A percentile compares a stretch with the other conserved stretches of the same genome.
These are phyloP conservation scores for Cercophora samala DNA, from an alignment of 495 filamentous ascomycete genomes.

Conservation along the genomic window DNA sequence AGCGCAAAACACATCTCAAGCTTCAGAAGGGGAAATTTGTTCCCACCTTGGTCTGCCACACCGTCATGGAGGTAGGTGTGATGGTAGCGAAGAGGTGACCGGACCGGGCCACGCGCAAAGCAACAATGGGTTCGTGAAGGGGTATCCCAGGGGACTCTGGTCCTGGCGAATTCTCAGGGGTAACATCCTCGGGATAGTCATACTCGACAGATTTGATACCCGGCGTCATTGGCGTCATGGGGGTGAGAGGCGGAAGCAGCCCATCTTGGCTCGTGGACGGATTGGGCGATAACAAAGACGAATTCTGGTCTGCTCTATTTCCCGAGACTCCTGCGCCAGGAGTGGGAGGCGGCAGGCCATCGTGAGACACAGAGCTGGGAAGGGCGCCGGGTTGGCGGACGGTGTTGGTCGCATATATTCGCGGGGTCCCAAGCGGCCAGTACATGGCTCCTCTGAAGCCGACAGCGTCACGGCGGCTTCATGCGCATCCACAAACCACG, in stretches of 20 bases:
- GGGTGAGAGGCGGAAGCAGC: constrained; percentile 37
- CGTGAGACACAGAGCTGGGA: constrained; percentile 40
- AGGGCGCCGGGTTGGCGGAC: constrained; percentile 48
- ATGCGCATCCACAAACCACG: constrained; percentile 30
- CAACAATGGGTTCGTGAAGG: constrained; percentile 61
- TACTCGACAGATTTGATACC: constrained; percentile 53
- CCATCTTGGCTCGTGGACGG: constrained; percentile 29
- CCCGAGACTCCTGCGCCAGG: constrained; percentile 23
- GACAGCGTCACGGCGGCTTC: constrained; percentile 31
- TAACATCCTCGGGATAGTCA: constrained; percentile 38
- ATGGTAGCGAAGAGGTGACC: constrained; percentile 89
- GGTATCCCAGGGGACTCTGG: constrained; percentile 19
- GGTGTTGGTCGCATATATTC: constrained; percentile 72
- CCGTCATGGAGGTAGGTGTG: constrained; percentile 72
- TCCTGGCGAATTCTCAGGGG: constrained; percentile 12
- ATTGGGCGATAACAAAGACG: constrained; percentile 28
- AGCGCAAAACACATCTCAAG: constrained; percentile 2
- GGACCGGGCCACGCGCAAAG: constrained; percentile 71
- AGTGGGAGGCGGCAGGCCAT: constrained; percentile 36
- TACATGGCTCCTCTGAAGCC: constrained; percentile 65
- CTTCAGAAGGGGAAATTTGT: constrained; percentile 21
- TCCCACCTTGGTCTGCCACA: constrained; percentile 92
- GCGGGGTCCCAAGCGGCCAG: constrained; percentile 90
- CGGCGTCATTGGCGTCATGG: constrained; percentile 49
- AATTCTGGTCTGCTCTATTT: constrained; percentile 25